These are phyloP conservation scores for Chenopodium album DNA, from an alignment of 148 eudicot genomes.

Conservation along the genomic window DNA sequence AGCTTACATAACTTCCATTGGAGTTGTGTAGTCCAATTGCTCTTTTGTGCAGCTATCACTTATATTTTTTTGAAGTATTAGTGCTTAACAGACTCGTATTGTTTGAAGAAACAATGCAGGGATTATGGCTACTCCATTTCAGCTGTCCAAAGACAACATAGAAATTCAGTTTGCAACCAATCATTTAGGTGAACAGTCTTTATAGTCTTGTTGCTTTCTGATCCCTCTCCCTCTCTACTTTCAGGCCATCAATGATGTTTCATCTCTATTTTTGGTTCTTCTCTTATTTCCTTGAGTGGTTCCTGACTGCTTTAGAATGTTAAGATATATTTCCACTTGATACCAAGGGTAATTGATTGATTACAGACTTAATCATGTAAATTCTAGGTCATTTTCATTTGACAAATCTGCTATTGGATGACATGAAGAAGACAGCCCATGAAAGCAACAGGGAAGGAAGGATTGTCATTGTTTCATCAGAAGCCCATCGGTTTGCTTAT, in stretches of 20 bases:
- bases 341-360: background rate
- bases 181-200: constrained; percentile 59
- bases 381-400: constrained; percentile 74
- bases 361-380: background rate
- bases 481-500: constrained; percentile 52
- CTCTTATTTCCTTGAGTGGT: background rate
- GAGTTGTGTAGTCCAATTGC: background rate
- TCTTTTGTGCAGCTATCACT: background rate
- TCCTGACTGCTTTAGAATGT: background rate
- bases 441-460: constrained; percentile 73
- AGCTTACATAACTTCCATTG: constrained; percentile 6
- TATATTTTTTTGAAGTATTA: background rate
- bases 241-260: background rate
- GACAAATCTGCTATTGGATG: constrained; percentile 75
- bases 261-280: background rate
- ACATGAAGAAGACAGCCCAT: constrained; percentile 66
- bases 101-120: constrained; percentile 89
- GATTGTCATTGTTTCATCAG: constrained; percentile 74
- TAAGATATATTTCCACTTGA: too few relatives aligned
- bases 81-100: constrained; percentile 6
- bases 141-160: constrained; percentile 68
- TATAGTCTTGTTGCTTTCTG: background rate
- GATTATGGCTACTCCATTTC: constrained; percentile 77
- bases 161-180: constrained; percentile 90
- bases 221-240: too few relatives aligned